These are phyloP conservation scores for Endocarpon pusillum DNA, from an alignment of 495 filamentous ascomycete genomes.

Conservation along the genomic window DNA sequence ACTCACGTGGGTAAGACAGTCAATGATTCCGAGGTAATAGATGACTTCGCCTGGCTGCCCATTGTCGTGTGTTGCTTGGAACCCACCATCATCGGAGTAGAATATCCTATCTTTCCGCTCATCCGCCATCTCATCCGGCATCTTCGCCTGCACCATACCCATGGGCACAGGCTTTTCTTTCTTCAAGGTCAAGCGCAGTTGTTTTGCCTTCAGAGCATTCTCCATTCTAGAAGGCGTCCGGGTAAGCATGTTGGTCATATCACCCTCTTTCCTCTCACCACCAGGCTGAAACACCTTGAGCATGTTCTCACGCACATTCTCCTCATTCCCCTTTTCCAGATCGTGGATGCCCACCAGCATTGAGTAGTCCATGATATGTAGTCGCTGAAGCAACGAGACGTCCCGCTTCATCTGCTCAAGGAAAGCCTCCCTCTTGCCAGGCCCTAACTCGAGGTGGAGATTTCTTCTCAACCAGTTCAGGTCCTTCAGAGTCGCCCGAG, in stretches of 20 bases:
- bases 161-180: conserved; percentile 82
- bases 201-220: conserved; percentile 76
- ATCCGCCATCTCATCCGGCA: conserved; percentile 74
- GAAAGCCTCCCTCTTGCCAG: conserved; percentile 70
- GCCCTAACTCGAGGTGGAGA: conserved; percentile 71
- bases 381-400: conserved; percentile 62
- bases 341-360: conserved; percentile 92
- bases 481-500: conserved; percentile 88
- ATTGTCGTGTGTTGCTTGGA: conserved; percentile 84
- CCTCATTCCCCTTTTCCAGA: conserved; percentile 73
- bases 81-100: conserved; percentile 86
- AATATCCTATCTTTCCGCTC: conserved; percentile 57
- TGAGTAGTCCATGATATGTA: conserved; percentile 99
- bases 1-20: conserved; percentile 88
- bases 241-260: conserved; percentile 46
- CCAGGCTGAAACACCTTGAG: conserved; percentile 91
- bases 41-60: conserved; percentile 74
- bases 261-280: conserved; percentile 41
- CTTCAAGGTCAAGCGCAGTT: conserved; percentile 82
- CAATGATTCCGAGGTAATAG: conserved; percentile 95
- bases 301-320: conserved; percentile 88
- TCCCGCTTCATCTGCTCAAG: conserved; percentile 77
- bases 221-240: conserved; percentile 91
- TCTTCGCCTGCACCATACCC: conserved; percentile 61
- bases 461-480: conserved; percentile 88